phyloP scores from a whole-genome alignment of 805 yeast genomes.

The Nematodospora valgi region DNA sequence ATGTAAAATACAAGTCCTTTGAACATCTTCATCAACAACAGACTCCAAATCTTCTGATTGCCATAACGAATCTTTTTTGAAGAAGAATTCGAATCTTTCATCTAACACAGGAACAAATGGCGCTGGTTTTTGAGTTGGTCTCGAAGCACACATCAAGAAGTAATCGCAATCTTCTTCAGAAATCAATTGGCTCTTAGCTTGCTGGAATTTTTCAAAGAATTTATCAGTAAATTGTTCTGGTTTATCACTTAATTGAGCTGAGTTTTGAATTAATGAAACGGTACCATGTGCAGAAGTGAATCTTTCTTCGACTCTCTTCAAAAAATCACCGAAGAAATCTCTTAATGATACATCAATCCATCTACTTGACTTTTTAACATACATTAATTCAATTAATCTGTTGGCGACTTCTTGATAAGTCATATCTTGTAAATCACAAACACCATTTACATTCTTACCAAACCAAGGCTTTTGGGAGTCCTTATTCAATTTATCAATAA shows the following conservation, averaged over 20 bases:
- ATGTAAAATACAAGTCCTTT: slow-evolving; percentile 97
- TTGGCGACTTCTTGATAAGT: slow-evolving; percentile 88
- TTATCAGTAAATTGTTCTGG: slow-evolving; percentile 62
- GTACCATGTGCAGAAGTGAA: slow-evolving; percentile 56
- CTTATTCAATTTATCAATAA: slow-evolving; percentile 80
- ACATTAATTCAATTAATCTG: slow-evolving; percentile 86
- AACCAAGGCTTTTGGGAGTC: slow-evolving; percentile 99
- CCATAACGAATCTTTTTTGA: slow-evolving; percentile 99
- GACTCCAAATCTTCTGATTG: slow-evolving; percentile 97
- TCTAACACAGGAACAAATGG: slow-evolving; percentile 96
- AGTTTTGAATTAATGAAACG: slow-evolving; percentile 71
- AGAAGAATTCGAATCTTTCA: slow-evolving; percentile 90
- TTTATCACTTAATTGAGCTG: slow-evolving; percentile 53
- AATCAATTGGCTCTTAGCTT: slow-evolving; percentile 74
- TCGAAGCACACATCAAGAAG: slow-evolving; percentile 79
- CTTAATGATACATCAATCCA: slow-evolving; percentile 90
- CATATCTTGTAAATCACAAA: slow-evolving; percentile 91
- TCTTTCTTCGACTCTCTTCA: slow-evolving; percentile 97
- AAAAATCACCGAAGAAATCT: slow-evolving; percentile 79
- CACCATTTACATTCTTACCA: slow-evolving; percentile 72
- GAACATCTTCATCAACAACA: slow-evolving; percentile 93
- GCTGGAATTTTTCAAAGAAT: slow-evolving; percentile 68
- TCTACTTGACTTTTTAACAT: slow-evolving; percentile 67
- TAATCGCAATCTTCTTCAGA: slow-evolving; percentile 94
- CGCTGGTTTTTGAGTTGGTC: slow-evolving; percentile 92